A percentile compares a stretch with the other conserved stretches of the same genome.
Conservation (phyloP, 805 yeast species). For the Metschnikowia peoriensis region DNA sequence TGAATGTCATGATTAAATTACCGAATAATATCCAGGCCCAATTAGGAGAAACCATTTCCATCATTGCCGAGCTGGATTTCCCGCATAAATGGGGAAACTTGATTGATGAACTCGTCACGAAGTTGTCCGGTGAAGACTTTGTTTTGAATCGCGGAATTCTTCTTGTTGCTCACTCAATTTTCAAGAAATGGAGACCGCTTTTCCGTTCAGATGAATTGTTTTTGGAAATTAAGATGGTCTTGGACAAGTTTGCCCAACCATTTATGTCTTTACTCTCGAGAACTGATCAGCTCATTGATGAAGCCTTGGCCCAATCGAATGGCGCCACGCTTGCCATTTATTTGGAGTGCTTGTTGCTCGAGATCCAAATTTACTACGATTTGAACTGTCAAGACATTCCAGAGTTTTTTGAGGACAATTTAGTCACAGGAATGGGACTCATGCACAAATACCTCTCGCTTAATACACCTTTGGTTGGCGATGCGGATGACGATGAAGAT, state of each 20-base stretch:
- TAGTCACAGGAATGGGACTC: constrained; percentile 72
- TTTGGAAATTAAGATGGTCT: constrained; percentile 80
- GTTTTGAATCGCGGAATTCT: constrained; percentile 79
- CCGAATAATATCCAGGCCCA: constrained; percentile 86
- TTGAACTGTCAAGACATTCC: constrained; percentile 98
- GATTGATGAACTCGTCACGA: constrained; percentile 67
- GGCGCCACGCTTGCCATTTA: constrained; percentile 52
- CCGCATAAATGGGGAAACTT: constrained; percentile 86
- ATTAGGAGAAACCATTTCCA: constrained; percentile 88
- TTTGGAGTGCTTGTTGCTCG: constrained; percentile 67
- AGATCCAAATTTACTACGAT: constrained; percentile 84
- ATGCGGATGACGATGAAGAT: constrained; percentile 58
- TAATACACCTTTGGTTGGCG: constrained; percentile 51
- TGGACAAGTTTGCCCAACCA: constrained; percentile 79
- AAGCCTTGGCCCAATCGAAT: constrained; percentile 37
- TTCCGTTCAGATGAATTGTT: constrained; percentile 89
- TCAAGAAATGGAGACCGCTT: constrained; percentile 94
- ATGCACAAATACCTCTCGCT: constrained; percentile 78
- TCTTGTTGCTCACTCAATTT: constrained; percentile 91
- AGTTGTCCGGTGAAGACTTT: constrained; percentile 65
- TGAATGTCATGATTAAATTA: constrained; percentile 79
- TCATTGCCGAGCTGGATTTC: constrained; percentile 94
- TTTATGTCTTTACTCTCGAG: constrained; percentile 66
- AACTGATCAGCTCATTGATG: constrained; percentile 64
- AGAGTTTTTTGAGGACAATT: constrained; percentile 92